These are phyloP conservation scores for Pythium phragmiticola DNA, from an alignment of 352 stramenopile genomes.

Conservation along the genomic window DNA sequence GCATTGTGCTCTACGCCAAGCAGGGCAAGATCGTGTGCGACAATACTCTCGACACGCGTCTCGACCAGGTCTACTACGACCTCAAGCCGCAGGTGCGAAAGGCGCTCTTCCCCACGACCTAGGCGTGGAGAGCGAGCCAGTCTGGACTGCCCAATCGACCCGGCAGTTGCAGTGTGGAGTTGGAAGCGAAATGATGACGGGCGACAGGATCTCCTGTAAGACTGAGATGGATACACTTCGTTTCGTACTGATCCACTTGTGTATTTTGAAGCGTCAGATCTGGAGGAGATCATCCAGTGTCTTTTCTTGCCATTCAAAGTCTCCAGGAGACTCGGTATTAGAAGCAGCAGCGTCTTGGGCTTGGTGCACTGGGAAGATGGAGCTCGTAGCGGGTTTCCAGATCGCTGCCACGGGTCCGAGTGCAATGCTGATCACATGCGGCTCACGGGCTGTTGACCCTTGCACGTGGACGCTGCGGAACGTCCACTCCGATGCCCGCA, in stretches of 20 bases:
- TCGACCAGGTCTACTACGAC: slow-evolving; percentile 83
- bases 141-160: too few species aligned
- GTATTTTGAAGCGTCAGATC: neutral
- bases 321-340: neutral
- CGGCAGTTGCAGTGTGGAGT: neutral
- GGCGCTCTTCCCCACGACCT: slow-evolving; percentile 68
- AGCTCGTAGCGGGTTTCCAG: slow-evolving; percentile 46
- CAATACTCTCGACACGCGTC: slow-evolving; percentile 95
- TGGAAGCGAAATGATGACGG: neutral
- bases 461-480: slow-evolving; percentile 35
- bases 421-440: slow-evolving; percentile 47
- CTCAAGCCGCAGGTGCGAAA: slow-evolving; percentile 78
- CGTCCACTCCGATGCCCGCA: slow-evolving; percentile 36
- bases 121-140: slow-evolving; percentile 10
- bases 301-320: slow-evolving; percentile 11
- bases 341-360: neutral
- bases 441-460: neutral
- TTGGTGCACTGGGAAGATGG: slow-evolving; percentile 28
- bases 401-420: slow-evolving; percentile 41
- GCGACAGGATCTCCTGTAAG: neutral
- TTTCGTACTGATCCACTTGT: neutral
- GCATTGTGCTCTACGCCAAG: slow-evolving; percentile 84
- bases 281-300: slow-evolving; percentile 5
- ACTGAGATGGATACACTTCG: neutral
- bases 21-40: slow-evolving; percentile 97